Conservation (phyloP, 768 basidiomycete genomes). For the Hygrophorus russula region DNA sequence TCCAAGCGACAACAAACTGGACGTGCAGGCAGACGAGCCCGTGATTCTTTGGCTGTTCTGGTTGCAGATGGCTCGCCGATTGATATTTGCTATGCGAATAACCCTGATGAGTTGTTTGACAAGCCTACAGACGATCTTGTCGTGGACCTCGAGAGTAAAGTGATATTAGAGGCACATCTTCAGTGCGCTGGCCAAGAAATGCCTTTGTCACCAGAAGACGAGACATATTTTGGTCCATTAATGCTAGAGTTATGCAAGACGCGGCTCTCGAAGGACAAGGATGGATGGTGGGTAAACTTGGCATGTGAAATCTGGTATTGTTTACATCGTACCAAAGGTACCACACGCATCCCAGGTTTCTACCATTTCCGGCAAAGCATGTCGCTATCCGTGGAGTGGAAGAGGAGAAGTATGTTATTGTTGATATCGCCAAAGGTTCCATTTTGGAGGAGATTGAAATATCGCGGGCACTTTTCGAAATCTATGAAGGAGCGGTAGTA, state of each 20-base stretch:
- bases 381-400: slow-evolving; percentile 66
- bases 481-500: slow-evolving; percentile 84
- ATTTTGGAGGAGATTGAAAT: slow-evolving; percentile 77
- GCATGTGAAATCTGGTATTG: background rate
- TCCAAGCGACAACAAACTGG: slow-evolving; percentile 80
- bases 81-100: slow-evolving; percentile 62
- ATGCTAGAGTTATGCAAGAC: slow-evolving; percentile 49
- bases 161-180: slow-evolving; percentile 74
- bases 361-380: slow-evolving; percentile 65
- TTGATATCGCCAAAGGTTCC: slow-evolving; percentile 43
- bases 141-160: slow-evolving; percentile 61
- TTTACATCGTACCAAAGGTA: slow-evolving; percentile 41
- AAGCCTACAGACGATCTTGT: slow-evolving; percentile 49
- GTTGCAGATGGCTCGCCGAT: slow-evolving; percentile 59
- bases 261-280: slow-evolving; percentile 53
- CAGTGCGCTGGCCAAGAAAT: slow-evolving; percentile 87
- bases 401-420: slow-evolving; percentile 69
- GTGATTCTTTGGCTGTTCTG: slow-evolving; percentile 68
- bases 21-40: slow-evolving; percentile 70
- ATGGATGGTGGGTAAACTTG: slow-evolving; percentile 55
- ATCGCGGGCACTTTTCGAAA: slow-evolving; percentile 76
- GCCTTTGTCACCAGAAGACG: slow-evolving; percentile 59
- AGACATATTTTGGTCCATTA: slow-evolving; percentile 58
- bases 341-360: slow-evolving; percentile 67
- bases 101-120: slow-evolving; percentile 64